These are phyloP conservation scores for Cladophialophora yegresii DNA, from an alignment of 2,329 filamentous ascomycete genomes.

Conservation along the genomic window DNA sequence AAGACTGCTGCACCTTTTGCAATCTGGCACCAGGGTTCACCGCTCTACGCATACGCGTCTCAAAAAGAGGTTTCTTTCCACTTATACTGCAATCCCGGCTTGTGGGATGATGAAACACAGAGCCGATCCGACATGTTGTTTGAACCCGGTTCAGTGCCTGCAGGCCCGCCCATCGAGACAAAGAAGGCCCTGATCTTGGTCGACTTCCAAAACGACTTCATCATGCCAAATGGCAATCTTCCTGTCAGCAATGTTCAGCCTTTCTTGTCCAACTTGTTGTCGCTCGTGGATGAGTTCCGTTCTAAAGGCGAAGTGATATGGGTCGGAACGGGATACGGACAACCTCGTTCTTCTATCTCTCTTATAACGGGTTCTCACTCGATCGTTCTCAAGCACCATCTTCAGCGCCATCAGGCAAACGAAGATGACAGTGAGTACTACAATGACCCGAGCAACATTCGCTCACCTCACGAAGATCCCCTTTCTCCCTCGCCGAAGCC, in stretches of 20 bases:
- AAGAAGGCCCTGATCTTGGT: conserved; percentile 75
- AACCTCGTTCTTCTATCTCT: conserved; percentile 60
- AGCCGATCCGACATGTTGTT: conserved; percentile 31
- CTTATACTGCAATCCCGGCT: background rate
- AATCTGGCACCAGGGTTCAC: background rate
- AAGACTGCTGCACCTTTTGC: conserved; percentile 6
- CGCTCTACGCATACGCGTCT: background rate
- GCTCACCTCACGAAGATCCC: conserved; percentile 25
- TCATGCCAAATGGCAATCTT: conserved; percentile 67
- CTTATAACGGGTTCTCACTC: conserved; percentile 52
- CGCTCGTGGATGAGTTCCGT: conserved; percentile 72
- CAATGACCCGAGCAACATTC: conserved; percentile 17
- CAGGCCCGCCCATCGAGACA: conserved; percentile 56
- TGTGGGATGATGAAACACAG: conserved; percentile 21
- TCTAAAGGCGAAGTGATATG: conserved; percentile 74
- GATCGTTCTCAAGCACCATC: conserved; percentile 32
- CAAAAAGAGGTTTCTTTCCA: background rate
- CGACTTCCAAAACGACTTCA: conserved; percentile 89
- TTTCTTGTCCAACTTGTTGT: conserved; percentile 67
- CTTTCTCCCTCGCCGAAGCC: conserved; percentile 19
- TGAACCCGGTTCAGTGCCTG: conserved; percentile 30
- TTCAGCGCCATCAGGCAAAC: conserved; percentile 10
- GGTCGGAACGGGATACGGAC: conserved; percentile 74
- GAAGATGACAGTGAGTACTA: conserved; percentile 22
- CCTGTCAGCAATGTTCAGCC: conserved; percentile 64